Conservation (phyloP, 2,329 filamentous ascomycete species). For the Fusarium veterinarium region DNA sequence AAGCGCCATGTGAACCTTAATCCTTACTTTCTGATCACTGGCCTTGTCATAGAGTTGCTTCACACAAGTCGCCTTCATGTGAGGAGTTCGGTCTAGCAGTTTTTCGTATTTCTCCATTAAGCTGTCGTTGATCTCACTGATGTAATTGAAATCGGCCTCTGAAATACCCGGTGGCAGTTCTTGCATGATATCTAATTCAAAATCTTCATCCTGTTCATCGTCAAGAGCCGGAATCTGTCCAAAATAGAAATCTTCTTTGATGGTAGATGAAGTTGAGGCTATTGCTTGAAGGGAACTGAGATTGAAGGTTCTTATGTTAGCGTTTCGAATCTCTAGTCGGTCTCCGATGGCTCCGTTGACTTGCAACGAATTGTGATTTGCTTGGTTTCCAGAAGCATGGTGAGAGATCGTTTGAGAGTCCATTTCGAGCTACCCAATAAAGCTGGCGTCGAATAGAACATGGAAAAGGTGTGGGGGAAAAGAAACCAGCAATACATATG, state of each 20-base stretch:
- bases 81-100: not conserved
- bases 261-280: not conserved
- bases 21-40: not conserved
- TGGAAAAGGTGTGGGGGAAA: no score
- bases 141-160: not conserved
- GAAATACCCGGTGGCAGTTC: not conserved
- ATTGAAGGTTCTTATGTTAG: not conserved
- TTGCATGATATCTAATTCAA: not conserved
- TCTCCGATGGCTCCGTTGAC: not conserved
- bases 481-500: not conserved
- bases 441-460: not conserved
- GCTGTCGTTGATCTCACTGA: not conserved
- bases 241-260: not conserved
- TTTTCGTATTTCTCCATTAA: not conserved
- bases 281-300: not conserved
- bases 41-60: not conserved
- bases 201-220: not conserved
- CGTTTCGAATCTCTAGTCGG: not conserved
- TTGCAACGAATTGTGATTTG: not conserved
- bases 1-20: not conserved
- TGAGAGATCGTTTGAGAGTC: not conserved
- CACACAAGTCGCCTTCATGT: not conserved
- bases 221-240: conserved; percentile 1
- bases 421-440: not conserved
- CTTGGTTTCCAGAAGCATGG: not conserved